Evolutionary conservation across 257 asterid species (phyloP), one percentile per base, ranked within the genome.

Genomic region (Solanum peruvianum): DNA sequence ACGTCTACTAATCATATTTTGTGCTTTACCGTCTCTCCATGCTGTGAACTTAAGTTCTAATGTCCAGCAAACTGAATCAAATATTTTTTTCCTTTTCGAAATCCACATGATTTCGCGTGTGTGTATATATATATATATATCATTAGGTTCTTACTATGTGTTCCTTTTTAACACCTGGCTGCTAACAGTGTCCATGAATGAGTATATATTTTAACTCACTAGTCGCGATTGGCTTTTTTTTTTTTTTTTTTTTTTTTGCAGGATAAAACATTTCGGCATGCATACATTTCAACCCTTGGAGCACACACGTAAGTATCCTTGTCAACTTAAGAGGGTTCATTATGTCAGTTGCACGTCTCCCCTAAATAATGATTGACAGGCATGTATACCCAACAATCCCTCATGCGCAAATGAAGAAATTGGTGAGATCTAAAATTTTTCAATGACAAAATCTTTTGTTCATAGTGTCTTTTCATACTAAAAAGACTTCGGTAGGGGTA

Each of bases 181-280:
- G 82, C 77, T 70, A 23, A 9, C 49, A 21, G 29, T 18, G 44
- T 80, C 42, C 27, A 2, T 44, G 37, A 4, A 77, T 25, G 66
- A 27, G 41, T n/a, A 20, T 80, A 45, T 25, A 47, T 29, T 77
- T 44, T 25, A 18, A 47, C 66, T 80, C 41, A 80, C 44, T 41
- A 47, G 67, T 47, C 67, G 12, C 67, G 29, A 9, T 80, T 47
- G 85, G 18, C 6, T 45, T 27, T 45, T 80, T n/a, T n/a, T 27
- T 62, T 35, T 0, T 33, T 27, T 67, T 31, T 80, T 83, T 86
- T 82, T 52, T 49, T 66, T 7, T 60, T 90, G 90, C 97, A 97
- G 99, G 99, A 97, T 90, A 96, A 97, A 91, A 96, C 99, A 73
- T 97, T 97, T 90, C 95, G 98, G 18, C 99, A 97, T 90, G 97